Conservation (phyloP, 2,329 filamentous ascomycete genomes). For the Trichoderma asperellum region DNA sequence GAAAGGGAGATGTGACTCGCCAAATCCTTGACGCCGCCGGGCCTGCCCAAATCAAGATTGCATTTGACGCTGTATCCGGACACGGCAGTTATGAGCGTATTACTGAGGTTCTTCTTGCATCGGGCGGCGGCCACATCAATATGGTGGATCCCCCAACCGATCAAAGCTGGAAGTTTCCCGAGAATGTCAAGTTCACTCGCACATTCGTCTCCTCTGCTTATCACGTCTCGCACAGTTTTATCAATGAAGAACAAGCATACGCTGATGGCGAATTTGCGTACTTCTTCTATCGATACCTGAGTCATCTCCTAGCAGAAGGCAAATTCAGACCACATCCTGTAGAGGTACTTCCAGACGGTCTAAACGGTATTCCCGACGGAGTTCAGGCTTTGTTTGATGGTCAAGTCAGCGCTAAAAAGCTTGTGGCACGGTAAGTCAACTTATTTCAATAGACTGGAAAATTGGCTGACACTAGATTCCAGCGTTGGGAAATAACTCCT, state of each 20-base stretch:
- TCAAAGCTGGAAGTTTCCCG: slow-evolving; percentile 2
- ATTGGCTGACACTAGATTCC: neutral
- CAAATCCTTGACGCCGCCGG: slow-evolving; percentile 8
- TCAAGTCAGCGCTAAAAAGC: slow-evolving; percentile 27
- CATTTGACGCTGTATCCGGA: slow-evolving; percentile 8
- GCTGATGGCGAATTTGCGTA: slow-evolving; percentile 16
- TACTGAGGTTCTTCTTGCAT: slow-evolving; percentile 12
- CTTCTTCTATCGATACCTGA: slow-evolving; percentile 16
- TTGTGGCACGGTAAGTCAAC: slow-evolving; percentile 15
- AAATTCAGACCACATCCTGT: slow-evolving; percentile 25
- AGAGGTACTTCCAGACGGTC: slow-evolving; percentile 28
- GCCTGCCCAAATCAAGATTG: neutral
- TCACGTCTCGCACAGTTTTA: slow-evolving; percentile 14
- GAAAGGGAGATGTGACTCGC: slow-evolving; percentile 4
- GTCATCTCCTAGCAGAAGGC: slow-evolving; percentile 12
- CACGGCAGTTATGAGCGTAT: slow-evolving; percentile 15
- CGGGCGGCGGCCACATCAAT: slow-evolving; percentile 12
- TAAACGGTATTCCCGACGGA: slow-evolving; percentile 23
- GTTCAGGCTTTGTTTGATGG: slow-evolving; percentile 26
- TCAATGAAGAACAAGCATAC: slow-evolving; percentile 4
- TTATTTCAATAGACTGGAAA: neutral
- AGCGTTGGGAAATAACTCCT: neutral
- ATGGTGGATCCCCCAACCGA: slow-evolving; percentile 19
- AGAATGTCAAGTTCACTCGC: slow-evolving; percentile 5
- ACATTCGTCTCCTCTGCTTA: slow-evolving; percentile 19